Percentiles rank a stretch among this genome's conserved stretches.
phyloP scores from a whole-genome alignment of 345 rosid species.

The Eucalyptus urophylla region DNA sequence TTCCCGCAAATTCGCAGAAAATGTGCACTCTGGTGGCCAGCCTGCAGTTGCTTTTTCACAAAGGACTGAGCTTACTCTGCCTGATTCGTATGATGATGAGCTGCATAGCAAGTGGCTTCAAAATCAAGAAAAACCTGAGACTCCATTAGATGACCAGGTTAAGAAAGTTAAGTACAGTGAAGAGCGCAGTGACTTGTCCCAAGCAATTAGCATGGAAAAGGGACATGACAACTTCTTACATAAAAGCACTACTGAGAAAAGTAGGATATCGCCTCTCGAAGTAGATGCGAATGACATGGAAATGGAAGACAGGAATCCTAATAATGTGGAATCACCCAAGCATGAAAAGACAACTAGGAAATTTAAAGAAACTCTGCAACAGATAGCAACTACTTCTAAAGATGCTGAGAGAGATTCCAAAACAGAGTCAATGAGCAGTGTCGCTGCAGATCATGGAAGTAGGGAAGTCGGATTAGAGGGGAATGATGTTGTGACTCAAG shows the following conservation, averaged over 20 bases:
- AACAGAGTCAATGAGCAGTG: not conserved
- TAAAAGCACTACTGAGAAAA: not conserved
- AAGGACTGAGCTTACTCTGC: not conserved
- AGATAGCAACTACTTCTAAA: not conserved
- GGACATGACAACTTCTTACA: not conserved
- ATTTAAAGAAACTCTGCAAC: constrained; percentile 9
- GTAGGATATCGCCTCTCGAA: not conserved
- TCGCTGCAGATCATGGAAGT: not conserved
- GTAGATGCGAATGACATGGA: not conserved
- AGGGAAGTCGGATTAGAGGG: not conserved
- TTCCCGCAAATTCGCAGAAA: constrained; percentile 3
- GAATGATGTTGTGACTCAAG: not conserved
- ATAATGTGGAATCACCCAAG: constrained; percentile 5
- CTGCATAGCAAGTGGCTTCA: not conserved
- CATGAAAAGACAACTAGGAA: constrained; percentile 7
- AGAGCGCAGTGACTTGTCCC: not conserved
- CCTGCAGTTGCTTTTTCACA: not conserved
- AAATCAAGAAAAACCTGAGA: constrained; percentile 1
- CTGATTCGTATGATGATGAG: constrained; percentile 28
- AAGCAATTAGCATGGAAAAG: not conserved
- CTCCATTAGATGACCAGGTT: constrained; percentile 1
- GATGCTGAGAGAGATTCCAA: not conserved
- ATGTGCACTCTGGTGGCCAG: constrained; percentile 5
- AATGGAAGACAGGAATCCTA: not conserved
- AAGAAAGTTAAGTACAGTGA: not conserved